Evolutionary conservation across 1,284 basidiomycete species (phyloP).

Genomic region (Trichosporon asahii): DNA sequence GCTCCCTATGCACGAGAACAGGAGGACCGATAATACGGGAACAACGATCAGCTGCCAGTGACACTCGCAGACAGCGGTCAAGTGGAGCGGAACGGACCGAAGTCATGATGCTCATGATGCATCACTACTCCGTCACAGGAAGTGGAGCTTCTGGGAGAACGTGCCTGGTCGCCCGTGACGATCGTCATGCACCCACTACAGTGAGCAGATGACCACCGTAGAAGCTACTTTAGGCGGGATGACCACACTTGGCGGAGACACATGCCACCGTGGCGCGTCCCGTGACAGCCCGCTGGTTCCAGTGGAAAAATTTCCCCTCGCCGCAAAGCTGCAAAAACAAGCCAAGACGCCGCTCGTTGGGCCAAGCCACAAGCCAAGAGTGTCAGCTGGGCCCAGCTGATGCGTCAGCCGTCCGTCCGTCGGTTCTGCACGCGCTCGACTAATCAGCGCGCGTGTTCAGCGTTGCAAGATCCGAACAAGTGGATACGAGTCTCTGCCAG

Average conservation of each 20-base stretch:
- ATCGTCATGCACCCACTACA: neutral
- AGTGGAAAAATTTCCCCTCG: neutral
- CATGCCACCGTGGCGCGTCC: neutral
- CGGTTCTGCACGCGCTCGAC: neutral
- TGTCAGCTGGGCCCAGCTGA: slow-evolving; percentile 3
- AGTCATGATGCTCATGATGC: neutral
- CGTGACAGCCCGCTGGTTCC: neutral
- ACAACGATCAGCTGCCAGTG: too few relatives aligned
- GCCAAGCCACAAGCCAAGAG: neutral
- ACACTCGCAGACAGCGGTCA: neutral
- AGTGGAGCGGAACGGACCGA: neutral
- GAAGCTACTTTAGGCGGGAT: neutral
- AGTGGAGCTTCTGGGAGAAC: neutral
- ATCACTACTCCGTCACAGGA: neutral
- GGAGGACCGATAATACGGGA: neutral
- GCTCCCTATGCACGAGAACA: too few relatives aligned
- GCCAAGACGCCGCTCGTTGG: neutral
- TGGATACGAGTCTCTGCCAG: neutral
- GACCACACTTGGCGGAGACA: neutral
- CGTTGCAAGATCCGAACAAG: neutral
- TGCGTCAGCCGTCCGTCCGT: neutral
- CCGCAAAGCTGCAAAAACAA: neutral
- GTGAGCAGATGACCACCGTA: neutral
- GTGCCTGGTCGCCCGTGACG: neutral
- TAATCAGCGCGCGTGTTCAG: neutral